Conservation (phyloP, 495 filamentous ascomycete genomes). For the Xylaria intraflava region DNA sequence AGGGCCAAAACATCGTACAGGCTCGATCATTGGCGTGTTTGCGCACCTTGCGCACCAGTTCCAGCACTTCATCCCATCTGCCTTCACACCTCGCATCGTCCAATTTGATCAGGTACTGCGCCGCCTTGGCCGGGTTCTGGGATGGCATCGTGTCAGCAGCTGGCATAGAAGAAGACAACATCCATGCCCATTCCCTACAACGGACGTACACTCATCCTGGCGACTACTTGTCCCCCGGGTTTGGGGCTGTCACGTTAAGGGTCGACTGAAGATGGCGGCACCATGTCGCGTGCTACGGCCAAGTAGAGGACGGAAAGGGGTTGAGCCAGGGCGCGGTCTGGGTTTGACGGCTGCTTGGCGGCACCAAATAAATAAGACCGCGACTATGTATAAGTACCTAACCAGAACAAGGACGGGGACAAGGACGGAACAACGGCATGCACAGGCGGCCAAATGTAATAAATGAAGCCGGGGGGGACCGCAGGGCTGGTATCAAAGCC, state of each 20-base stretch:
- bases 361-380: too few relatives aligned
- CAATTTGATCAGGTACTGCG: constrained; percentile 69
- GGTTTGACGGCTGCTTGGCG: too few relatives aligned
- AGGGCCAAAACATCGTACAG: constrained; percentile 52
- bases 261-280: constrained; percentile 11
- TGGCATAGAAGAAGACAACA: neutral
- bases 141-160: constrained; percentile 9
- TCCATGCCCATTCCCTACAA: neutral
- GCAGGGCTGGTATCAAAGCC: too few relatives aligned
- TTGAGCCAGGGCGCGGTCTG: neutral
- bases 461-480: too few relatives aligned
- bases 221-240: constrained; percentile 9
- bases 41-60: constrained; percentile 81
- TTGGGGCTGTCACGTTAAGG: constrained; percentile 22
- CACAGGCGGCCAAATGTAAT: too few relatives aligned
- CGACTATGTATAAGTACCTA: too few relatives aligned
- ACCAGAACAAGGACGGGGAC: too few relatives aligned
- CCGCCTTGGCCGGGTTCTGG: constrained; percentile 58
- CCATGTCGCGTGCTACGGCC: constrained; percentile 18
- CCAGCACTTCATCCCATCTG: constrained; percentile 82
- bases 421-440: too few relatives aligned
- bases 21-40: constrained; percentile 84
- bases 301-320: neutral
- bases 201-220: constrained; percentile 28
- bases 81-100: constrained; percentile 82